phyloP scores from a whole-genome alignment of 768 basidiomycete genomes.

The Russula olivacea region DNA sequence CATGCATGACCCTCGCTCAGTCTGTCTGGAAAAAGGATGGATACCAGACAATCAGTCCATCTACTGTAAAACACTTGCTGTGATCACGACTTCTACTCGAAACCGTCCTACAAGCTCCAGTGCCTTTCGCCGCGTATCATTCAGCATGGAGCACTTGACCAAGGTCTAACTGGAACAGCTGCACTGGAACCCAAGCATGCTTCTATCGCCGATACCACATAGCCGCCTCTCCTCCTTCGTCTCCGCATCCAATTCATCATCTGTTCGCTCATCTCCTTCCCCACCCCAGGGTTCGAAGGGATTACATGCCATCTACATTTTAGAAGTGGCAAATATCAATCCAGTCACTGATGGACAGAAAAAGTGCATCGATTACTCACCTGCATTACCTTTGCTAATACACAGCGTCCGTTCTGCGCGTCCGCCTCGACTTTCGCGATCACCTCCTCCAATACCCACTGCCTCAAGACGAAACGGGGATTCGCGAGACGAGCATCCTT shows the following conservation, averaged over 20 bases:
- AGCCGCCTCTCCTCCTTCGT: conserved; percentile 64
- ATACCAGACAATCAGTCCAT: too few relatives aligned
- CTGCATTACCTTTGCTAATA: conserved; percentile 77
- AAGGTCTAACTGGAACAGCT: conserved; percentile 73
- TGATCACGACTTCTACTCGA: background rate
- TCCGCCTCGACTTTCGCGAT: conserved; percentile 73
- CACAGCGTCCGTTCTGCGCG: conserved; percentile 51
- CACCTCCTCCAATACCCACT: conserved; percentile 95
- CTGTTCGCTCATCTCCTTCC: conserved; percentile 45
- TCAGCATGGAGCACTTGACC: background rate
- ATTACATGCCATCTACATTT: conserved; percentile 69
- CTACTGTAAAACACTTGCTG: background rate
- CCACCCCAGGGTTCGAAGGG: conserved; percentile 89
- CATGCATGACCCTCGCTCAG: too few relatives aligned
- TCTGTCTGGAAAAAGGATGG: background rate
- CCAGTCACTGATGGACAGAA: background rate
- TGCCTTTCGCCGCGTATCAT: background rate
- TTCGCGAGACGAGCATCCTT: conserved; percentile 48
- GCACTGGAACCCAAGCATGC: conserved; percentile 86
- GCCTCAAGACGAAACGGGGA: conserved; percentile 87
- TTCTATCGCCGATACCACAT: conserved; percentile 71
- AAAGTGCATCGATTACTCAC: conserved; percentile 38
- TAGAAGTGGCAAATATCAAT: background rate
- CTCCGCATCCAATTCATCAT: conserved; percentile 49
- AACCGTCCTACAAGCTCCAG: background rate